These are phyloP conservation scores for Candida dubliniensis DNA, from an alignment of 1,139 yeast species.

Conservation along the genomic window DNA sequence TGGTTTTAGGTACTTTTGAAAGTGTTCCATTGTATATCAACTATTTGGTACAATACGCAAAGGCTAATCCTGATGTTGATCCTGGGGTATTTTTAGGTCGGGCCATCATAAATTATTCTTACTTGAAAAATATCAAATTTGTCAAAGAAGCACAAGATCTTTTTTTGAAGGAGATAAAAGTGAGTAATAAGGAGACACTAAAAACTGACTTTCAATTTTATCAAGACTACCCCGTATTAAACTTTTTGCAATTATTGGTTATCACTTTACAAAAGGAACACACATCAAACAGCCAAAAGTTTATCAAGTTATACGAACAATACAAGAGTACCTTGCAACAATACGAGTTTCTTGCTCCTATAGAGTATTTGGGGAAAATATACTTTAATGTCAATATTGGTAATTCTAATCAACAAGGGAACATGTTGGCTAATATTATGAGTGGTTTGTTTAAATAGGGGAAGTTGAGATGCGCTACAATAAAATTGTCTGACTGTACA, in stretches of 20 bases:
- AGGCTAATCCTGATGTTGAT: constrained; percentile 31
- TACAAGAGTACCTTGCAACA: constrained; percentile 33
- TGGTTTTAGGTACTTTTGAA: constrained; percentile 66
- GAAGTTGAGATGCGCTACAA: not conserved
- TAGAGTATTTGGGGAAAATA: constrained; percentile 50
- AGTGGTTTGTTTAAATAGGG: constrained; percentile 61
- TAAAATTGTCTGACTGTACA: not conserved
- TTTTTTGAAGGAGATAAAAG: constrained; percentile 33
- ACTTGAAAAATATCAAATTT: constrained; percentile 61
- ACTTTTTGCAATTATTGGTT: constrained; percentile 69
- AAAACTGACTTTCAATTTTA: constrained; percentile 19
- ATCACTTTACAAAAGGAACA: constrained; percentile 60
- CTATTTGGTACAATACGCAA: constrained; percentile 46
- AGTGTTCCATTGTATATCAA: constrained; percentile 55
- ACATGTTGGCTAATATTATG: constrained; percentile 83
- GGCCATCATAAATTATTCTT: constrained; percentile 68
- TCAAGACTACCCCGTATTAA: constrained; percentile 44
- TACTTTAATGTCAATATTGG: constrained; percentile 46
- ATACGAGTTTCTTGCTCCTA: constrained; percentile 37
- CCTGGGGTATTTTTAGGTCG: constrained; percentile 59
- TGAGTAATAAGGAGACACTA: constrained; percentile 12
- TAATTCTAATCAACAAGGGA: constrained; percentile 56
- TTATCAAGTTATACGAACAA: constrained; percentile 51
- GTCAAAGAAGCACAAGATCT: constrained; percentile 45
- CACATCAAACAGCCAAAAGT: constrained; percentile 44